These are phyloP conservation scores for Penicillium carneum DNA, from an alignment of 2,329 filamentous ascomycete species.

Conservation along the genomic window DNA sequence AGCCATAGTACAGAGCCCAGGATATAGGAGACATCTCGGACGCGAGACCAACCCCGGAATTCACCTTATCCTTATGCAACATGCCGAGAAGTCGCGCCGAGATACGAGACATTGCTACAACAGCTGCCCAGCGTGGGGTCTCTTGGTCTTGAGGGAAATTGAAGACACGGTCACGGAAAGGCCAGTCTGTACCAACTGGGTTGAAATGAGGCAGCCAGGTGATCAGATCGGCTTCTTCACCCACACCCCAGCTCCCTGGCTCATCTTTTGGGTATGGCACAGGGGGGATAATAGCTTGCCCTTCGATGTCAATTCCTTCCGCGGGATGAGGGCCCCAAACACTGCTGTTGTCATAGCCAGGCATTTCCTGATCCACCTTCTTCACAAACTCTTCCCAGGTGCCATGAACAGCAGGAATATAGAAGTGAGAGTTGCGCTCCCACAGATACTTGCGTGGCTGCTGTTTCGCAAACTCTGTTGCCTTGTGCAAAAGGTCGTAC, in stretches of 20 bases:
- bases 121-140: slow-evolving; percentile 18
- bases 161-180: slow-evolving; percentile 22
- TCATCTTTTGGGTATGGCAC: slow-evolving; percentile 3
- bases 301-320: slow-evolving; percentile 14
- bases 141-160: slow-evolving; percentile 20
- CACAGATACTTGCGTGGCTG: slow-evolving; percentile 27
- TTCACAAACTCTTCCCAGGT: slow-evolving; percentile 21
- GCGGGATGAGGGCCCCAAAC: slow-evolving; percentile 19
- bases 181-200: slow-evolving; percentile 21
- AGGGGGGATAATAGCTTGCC: not conserved
- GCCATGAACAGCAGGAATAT: slow-evolving; percentile 24
- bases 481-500: slow-evolving; percentile 22
- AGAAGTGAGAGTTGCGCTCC: slow-evolving; percentile 30
- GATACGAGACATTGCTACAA: slow-evolving; percentile 25
- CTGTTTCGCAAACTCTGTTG: slow-evolving; percentile 22
- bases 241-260: slow-evolving; percentile 19
- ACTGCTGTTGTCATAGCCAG: not conserved
- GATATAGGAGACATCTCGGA: slow-evolving; percentile 27
- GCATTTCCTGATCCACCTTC: slow-evolving; percentile 18
- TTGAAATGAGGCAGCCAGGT: slow-evolving; percentile 27
- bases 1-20: slow-evolving; percentile 26
- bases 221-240: slow-evolving; percentile 28
- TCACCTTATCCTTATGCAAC: slow-evolving; percentile 15
- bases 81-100: slow-evolving; percentile 13
- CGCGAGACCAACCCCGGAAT: slow-evolving; percentile 16